Evolutionary conservation across 352 stramenopile genomes (phyloP).

Genomic region (Phytophthora tentaculata): DNA sequence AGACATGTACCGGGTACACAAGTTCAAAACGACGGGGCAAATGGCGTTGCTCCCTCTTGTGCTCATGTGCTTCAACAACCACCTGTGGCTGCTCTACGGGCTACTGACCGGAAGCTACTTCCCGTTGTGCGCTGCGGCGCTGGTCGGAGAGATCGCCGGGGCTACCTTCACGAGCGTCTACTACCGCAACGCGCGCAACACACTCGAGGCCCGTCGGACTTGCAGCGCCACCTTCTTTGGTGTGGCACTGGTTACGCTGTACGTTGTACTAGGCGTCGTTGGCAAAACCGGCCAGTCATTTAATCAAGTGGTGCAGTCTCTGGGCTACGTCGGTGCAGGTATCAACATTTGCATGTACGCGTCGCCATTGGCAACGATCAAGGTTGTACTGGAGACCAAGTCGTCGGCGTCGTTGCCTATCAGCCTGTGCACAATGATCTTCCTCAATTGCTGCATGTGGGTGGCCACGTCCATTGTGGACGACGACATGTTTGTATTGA

Average conservation of each 20-base stretch:
- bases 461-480: conserved; percentile 52
- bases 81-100: conserved; percentile 48
- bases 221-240: conserved; percentile 15
- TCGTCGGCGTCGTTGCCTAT: conserved; percentile 63
- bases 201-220: conserved; percentile 19
- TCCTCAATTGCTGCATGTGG: conserved; percentile 68
- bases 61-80: conserved; percentile 53
- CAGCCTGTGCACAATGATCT: conserved; percentile 50
- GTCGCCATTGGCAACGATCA: conserved; percentile 61
- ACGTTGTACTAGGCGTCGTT: conserved; percentile 42
- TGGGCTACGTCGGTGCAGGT: conserved; percentile 48
- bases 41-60: conserved; percentile 48
- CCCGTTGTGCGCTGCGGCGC: conserved; percentile 29
- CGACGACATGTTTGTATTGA: conserved; percentile 52
- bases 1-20: conserved; percentile 35
- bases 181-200: conserved; percentile 28
- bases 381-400: conserved; percentile 56
- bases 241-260: conserved; percentile 35
- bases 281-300: conserved; percentile 39
- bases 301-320: conserved; percentile 22
- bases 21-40: conserved; percentile 38
- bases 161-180: conserved; percentile 38
- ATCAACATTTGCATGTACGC: conserved; percentile 64
- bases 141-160: conserved; percentile 25
- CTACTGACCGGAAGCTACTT: conserved; percentile 37